These are phyloP conservation scores for Eucalyptus virginea DNA, from an alignment of 345 rosid genomes.

Conservation along the genomic window DNA sequence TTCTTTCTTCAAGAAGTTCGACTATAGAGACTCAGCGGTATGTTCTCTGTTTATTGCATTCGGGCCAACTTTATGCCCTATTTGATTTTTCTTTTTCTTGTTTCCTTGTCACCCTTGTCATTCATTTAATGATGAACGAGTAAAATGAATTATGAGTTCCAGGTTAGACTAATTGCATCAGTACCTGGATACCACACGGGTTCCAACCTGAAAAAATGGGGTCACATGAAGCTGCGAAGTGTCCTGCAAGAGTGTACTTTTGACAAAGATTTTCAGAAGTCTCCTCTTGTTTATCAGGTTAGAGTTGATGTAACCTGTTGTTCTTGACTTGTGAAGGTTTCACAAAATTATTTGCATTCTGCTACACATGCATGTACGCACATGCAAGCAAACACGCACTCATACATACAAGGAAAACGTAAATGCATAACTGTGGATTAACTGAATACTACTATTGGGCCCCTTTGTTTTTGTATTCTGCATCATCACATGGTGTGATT, in stretches of 20 bases:
- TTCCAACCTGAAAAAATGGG: slow-evolving; percentile 70
- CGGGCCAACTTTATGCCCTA: background rate
- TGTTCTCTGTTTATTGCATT: background rate
- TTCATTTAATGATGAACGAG: background rate
- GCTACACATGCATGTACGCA: background rate
- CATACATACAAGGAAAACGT: background rate
- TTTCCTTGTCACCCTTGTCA: background rate
- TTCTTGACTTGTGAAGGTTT: background rate
- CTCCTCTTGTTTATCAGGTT: slow-evolving; percentile 94
- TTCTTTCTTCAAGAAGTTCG: slow-evolving; percentile 77
- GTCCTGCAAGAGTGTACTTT: slow-evolving; percentile 70
- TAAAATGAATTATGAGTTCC: background rate
- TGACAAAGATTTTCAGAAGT: slow-evolving; percentile 59
- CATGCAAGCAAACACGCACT: background rate
- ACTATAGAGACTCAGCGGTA: slow-evolving; percentile 60
- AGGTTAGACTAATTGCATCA: slow-evolving; percentile 82
- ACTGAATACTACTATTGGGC: background rate
- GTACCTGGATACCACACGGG: slow-evolving; percentile 96
- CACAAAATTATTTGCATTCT: background rate
- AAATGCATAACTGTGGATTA: background rate
- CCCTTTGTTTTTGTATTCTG: background rate
- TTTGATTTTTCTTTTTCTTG: background rate
- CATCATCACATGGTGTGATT: background rate
- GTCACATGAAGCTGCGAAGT: slow-evolving; percentile 75
- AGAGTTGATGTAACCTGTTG: background rate